phyloP scores from a whole-genome alignment of 768 basidiomycete species.

The Rubroboletus satanas region DNA sequence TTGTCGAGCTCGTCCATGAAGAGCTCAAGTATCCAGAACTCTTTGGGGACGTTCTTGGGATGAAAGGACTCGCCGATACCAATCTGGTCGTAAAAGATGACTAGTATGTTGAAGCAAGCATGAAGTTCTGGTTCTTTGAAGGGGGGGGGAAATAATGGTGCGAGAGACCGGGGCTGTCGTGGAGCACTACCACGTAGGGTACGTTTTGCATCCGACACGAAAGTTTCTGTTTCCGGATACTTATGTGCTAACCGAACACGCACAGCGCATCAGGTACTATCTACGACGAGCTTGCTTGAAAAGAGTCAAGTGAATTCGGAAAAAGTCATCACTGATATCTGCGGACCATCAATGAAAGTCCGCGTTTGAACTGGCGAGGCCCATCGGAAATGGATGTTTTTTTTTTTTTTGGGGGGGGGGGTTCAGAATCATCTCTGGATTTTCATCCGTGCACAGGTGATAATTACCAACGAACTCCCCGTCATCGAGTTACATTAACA shows the following conservation, averaged over 20 bases:
- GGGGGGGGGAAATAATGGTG: slow-evolving; percentile 41
- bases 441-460: background rate
- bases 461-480: background rate
- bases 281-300: background rate
- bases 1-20: slow-evolving; percentile 54
- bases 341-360: background rate
- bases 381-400: background rate
- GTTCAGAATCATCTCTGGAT: background rate
- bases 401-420: background rate
- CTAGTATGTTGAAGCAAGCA: slow-evolving; percentile 29
- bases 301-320: background rate
- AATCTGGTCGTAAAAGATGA: slow-evolving; percentile 50
- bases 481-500: too few species aligned
- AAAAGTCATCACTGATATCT: too few species aligned
- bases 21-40: slow-evolving; percentile 45
- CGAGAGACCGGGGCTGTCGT: slow-evolving; percentile 38
- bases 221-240: slow-evolving; percentile 5
- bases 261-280: background rate
- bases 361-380: background rate
- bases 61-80: slow-evolving; percentile 45
- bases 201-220: slow-evolving; percentile 16
- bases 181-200: slow-evolving; percentile 39
- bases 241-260: background rate
- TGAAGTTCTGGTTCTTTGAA: slow-evolving; percentile 38
- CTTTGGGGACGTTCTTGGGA: slow-evolving; percentile 17